phyloP scores from a whole-genome alignment of 768 basidiomycete genomes.

The Leccinum olivaceopallidum region DNA sequence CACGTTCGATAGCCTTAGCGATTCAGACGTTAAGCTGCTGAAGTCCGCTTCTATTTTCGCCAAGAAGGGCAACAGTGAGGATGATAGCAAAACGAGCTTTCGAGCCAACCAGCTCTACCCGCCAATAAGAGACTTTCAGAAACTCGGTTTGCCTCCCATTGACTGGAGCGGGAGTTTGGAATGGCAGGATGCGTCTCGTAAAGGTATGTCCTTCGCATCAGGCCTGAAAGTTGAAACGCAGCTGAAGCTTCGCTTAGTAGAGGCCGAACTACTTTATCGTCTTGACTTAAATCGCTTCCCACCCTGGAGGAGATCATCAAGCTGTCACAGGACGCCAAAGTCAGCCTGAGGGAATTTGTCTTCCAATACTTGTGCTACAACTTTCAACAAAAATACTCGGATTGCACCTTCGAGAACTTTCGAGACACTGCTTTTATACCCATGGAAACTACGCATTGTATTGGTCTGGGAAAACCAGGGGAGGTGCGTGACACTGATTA shows the following conservation, averaged over 20 bases:
- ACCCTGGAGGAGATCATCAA: constrained; percentile 61
- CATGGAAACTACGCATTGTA: background rate
- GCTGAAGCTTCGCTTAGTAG: too few species aligned
- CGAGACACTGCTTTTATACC: constrained; percentile 1
- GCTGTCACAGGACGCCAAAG: constrained; percentile 52
- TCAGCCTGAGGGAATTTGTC: constrained; percentile 46
- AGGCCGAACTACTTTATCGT: background rate
- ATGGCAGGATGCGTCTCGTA: constrained; percentile 46
- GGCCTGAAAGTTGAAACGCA: too few species aligned
- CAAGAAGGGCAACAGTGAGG: constrained; percentile 29
- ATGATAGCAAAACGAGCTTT: constrained; percentile 41
- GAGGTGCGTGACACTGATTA: background rate
- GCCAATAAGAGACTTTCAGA: constrained; percentile 64
- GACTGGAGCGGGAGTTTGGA: constrained; percentile 75
- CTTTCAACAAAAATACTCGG: background rate
- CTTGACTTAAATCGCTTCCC: constrained; percentile 36
- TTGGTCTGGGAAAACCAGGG: background rate
- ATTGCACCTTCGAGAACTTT: constrained; percentile 49
- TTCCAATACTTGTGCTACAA: constrained; percentile 73
- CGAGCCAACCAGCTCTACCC: constrained; percentile 80
- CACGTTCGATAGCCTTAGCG: background rate
- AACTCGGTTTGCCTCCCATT: constrained; percentile 72
- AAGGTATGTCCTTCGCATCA: background rate
- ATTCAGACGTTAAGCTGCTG: background rate
- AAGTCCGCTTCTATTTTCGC: constrained; percentile 42